Base-by-base conservation (phyloP, 2,329 filamentous ascomycete genomes). In the Colletotrichum sublineola region DNA sequence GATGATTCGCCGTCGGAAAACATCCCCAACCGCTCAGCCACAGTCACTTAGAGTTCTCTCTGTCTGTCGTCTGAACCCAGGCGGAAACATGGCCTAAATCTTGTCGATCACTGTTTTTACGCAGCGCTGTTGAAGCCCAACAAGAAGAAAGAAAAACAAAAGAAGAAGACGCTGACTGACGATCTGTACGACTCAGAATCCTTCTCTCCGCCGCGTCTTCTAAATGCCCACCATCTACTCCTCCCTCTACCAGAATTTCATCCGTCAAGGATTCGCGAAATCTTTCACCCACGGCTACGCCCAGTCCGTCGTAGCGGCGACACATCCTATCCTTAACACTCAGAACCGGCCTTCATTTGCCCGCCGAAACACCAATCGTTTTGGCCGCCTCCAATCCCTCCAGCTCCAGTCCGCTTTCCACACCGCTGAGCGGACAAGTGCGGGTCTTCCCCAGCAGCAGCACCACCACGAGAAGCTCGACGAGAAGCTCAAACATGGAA, bases 221-320 rank as follows among this genome's bases (percentile, higher is more conserved):
- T 97, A 97, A 97, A 98, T 98, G 96, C 90, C 90, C 84, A 87
- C 88, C 82, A 90, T 91, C 80, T 91, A 91, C 83, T 91, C 89
- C 75, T 89, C 88, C 80, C 85, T 92, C 76, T 91, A 91, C 84
- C 88, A 90, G 85, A 92, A 89, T 87, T 94, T 98, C 88, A 94
- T 97, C 91, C 96, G 96, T 88, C 94, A 96, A 89, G 95, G 94
- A 92, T 93, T 98, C 86, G 92, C 94, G 81, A 98, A 98, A 87
- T 95, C 95, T 80, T 93, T 98, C 83, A 96, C 94, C 83, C 94
- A 98, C 90, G 96, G 96, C 85, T 98, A 98, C 89, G 95, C 95
- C 78, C 96, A 98, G 83, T 97, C 95, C 75, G 93, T 98, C 85
- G 95, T 99, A 85, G 96, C 96, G 80, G 96, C 95, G 79, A 94